A percentile compares a stretch with the other conserved stretches of the same genome.
These are phyloP conservation scores for Boletales sp. DNA, from an alignment of 768 basidiomycete species.

Conservation along the genomic window DNA sequence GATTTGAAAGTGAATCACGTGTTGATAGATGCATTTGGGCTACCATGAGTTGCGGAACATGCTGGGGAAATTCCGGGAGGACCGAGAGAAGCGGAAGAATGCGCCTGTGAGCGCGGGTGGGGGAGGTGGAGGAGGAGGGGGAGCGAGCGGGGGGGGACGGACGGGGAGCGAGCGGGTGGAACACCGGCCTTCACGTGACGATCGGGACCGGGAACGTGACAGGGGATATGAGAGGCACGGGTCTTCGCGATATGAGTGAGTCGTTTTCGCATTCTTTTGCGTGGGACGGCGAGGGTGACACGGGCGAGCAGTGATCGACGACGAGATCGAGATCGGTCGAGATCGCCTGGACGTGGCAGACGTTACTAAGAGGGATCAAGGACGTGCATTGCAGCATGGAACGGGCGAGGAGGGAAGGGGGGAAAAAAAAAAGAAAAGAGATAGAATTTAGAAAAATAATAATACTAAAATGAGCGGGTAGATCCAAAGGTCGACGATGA, in stretches of 20 bases:
- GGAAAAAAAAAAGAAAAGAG: no score
- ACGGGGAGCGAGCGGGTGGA: slow-evolving; percentile 44
- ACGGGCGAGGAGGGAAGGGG: slow-evolving; percentile 13
- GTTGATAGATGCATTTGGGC: slow-evolving; percentile 90
- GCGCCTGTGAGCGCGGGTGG: slow-evolving; percentile 41
- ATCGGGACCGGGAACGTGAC: slow-evolving; percentile 64
- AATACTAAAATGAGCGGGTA: background rate
- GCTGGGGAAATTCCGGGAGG: slow-evolving; percentile 86
- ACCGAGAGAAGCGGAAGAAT: slow-evolving; percentile 77
- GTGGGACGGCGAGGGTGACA: slow-evolving; percentile 15
- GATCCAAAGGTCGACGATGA: background rate
- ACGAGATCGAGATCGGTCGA: slow-evolving; percentile 68
- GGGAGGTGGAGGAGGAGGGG: slow-evolving; percentile 35
- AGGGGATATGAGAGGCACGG: slow-evolving; percentile 68
- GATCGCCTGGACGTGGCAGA: slow-evolving; percentile 61
- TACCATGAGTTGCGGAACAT: slow-evolving; percentile 98
- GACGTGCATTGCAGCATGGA: slow-evolving; percentile 24
- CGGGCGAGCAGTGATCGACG: slow-evolving; percentile 53
- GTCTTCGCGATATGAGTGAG: slow-evolving; percentile 73
- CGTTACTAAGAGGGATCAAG: slow-evolving; percentile 42
- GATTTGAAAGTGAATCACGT: slow-evolving; percentile 27
- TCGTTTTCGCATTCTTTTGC: slow-evolving; percentile 18
- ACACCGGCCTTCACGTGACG: slow-evolving; percentile 59
- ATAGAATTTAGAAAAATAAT: background rate
- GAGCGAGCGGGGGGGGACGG: slow-evolving; percentile 38